These are phyloP conservation scores for Batkoa obscura DNA, from an alignment of 371 early-diverging fungal genomes.

Conservation along the genomic window DNA sequence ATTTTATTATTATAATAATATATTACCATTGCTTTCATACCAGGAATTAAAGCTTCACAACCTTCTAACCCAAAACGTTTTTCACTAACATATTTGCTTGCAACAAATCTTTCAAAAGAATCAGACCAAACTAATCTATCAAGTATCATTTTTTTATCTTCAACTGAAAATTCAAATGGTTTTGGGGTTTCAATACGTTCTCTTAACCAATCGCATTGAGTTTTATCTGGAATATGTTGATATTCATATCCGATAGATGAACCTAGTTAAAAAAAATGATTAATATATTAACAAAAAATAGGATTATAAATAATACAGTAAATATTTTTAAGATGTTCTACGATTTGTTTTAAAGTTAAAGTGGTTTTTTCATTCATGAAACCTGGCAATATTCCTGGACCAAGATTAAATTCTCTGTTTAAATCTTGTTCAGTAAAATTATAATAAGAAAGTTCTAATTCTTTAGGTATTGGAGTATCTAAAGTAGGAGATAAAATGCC, in stretches of 20 bases:
- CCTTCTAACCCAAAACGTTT: slow-evolving; percentile 98
- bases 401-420: slow-evolving; percentile 74
- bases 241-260: slow-evolving; percentile 90
- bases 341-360: slow-evolving; percentile 77
- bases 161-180: slow-evolving; percentile 64
- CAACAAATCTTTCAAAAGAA: slow-evolving; percentile 86
- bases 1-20: not conserved
- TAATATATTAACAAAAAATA: not conserved
- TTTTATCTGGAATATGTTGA: slow-evolving; percentile 90
- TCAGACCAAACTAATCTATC: slow-evolving; percentile 94
- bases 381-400: slow-evolving; percentile 86
- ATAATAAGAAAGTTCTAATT: slow-evolving; percentile 71
- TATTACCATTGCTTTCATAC: slow-evolving; percentile 85
- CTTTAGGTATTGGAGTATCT: slow-evolving; percentile 41
- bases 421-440: slow-evolving; percentile 86
- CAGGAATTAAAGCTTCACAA: slow-evolving; percentile 88
- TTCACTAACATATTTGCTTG: slow-evolving; percentile 87
- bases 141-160: slow-evolving; percentile 74
- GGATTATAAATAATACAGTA: slow-evolving; percentile 48
- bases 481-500: slow-evolving; percentile 52
- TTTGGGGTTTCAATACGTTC: slow-evolving; percentile 73
- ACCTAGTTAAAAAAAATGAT: slow-evolving; percentile 17
- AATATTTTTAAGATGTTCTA: slow-evolving; percentile 55
- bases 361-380: slow-evolving; percentile 39
- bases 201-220: slow-evolving; percentile 92